These are phyloP conservation scores for Chenopodium album DNA, from an alignment of 148 eudicot species.

Conservation along the genomic window DNA sequence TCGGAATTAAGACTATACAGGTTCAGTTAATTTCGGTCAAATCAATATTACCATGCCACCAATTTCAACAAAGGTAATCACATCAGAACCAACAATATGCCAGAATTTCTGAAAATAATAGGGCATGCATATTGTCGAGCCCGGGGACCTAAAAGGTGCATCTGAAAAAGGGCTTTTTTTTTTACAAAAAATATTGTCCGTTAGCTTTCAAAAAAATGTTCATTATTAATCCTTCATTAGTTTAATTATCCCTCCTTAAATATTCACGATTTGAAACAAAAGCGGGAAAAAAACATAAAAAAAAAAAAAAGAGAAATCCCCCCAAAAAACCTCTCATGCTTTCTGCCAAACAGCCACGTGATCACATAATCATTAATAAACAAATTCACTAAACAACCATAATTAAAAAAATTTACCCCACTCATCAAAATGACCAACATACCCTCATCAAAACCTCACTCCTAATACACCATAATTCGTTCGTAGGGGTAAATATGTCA, in stretches of 20 bases:
- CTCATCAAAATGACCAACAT: background rate
- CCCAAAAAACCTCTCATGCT: background rate
- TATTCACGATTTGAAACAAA: background rate
- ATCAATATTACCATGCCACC: no score
- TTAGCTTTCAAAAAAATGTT: no score
- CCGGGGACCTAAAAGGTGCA: no score
- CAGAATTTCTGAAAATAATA: no score
- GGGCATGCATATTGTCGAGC: no score
- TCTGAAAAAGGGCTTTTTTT: no score
- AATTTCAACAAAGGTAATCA: no score
- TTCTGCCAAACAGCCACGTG: constrained; percentile 8
- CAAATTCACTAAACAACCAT: background rate
- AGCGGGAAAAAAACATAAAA: background rate
- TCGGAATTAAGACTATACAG: no score
- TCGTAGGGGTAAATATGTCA: constrained; percentile 9
- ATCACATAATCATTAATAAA: background rate
- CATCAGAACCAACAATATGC: no score
- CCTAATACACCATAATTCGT: background rate
- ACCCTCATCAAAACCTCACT: background rate
- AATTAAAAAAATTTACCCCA: background rate
- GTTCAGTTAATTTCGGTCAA: no score
- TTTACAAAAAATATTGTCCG: no score
- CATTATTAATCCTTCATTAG: background rate
- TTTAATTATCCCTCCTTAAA: background rate
- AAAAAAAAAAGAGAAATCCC: background rate